A percentile compares a stretch with the other conserved stretches of the same genome.
Evolutionary conservation across 2,329 filamentous ascomycete species (phyloP).

Genomic region (Elsinoe fawcettii): DNA sequence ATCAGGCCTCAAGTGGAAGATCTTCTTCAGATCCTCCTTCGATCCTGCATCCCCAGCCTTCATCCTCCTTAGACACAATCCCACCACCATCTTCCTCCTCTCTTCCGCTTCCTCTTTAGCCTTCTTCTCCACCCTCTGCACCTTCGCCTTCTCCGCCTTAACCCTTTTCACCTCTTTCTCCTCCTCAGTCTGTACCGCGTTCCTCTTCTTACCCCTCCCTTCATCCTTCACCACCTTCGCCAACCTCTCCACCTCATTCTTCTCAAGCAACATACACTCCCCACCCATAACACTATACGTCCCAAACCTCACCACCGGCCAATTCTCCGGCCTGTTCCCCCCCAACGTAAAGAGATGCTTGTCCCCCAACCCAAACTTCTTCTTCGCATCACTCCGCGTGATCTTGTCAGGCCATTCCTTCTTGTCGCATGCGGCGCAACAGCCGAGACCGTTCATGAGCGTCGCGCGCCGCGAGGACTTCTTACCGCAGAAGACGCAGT

Average conservation of each 20-base stretch:
- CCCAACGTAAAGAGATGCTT: slow-evolving; percentile 21
- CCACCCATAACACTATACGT: slow-evolving; percentile 21
- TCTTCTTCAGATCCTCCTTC: background rate
- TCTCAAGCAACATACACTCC: slow-evolving; percentile 25
- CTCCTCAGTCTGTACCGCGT: slow-evolving; percentile 12
- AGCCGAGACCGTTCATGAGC: slow-evolving; percentile 25
- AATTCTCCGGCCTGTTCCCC: background rate
- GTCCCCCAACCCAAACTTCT: slow-evolving; percentile 21
- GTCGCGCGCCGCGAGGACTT: slow-evolving; percentile 22
- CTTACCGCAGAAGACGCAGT: slow-evolving; percentile 30
- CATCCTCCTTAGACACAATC: background rate
- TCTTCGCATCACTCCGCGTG: slow-evolving; percentile 25
- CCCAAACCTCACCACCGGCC: slow-evolving; percentile 23
- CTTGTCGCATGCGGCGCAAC: slow-evolving; percentile 26
- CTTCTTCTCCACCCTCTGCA: background rate
- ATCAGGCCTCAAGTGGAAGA: background rate
- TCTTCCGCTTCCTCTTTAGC: slow-evolving; percentile 1
- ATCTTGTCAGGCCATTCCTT: slow-evolving; percentile 27
- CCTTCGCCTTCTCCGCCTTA: slow-evolving; percentile 13
- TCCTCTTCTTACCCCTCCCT: slow-evolving; percentile 18
- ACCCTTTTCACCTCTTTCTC: slow-evolving; percentile 16
- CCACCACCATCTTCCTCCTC: background rate
- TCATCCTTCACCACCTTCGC: slow-evolving; percentile 22
- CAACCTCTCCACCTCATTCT: slow-evolving; percentile 22
- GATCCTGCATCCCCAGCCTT: background rate